Conservation (phyloP, 1,284 basidiomycete genomes). For the Ganoderma lingzhi region DNA sequence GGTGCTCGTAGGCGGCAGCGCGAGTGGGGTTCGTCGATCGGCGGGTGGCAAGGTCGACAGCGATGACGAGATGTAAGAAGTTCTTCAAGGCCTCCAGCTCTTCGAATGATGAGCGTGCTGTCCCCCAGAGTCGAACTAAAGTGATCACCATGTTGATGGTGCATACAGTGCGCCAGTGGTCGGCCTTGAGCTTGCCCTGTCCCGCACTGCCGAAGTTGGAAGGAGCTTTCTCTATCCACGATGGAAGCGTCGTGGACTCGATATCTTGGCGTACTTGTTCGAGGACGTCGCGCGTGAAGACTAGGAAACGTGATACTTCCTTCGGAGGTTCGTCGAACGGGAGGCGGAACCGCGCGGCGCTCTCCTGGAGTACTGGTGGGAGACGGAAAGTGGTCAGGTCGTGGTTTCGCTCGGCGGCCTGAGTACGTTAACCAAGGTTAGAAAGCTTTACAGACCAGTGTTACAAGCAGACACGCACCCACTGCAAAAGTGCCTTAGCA, state of each 20-base stretch:
- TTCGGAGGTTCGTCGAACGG: background rate
- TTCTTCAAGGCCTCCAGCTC: constrained; percentile 42
- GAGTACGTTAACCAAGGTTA: no score
- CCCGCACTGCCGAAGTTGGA: constrained; percentile 39
- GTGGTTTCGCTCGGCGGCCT: no score
- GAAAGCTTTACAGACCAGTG: no score
- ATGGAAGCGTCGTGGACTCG: constrained; percentile 36
- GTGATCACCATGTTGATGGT: constrained; percentile 44
- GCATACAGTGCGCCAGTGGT: constrained; percentile 45
- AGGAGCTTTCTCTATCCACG: constrained; percentile 42
- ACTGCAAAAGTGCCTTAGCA: no score
- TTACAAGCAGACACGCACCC: no score
- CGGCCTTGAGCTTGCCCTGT: constrained; percentile 47
- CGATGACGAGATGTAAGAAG: constrained; percentile 34
- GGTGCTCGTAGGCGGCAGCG: constrained; percentile 29
- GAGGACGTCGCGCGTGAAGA: background rate
- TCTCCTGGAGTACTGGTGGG: no score
- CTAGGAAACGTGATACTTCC: no score
- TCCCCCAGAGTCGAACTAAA: constrained; percentile 45
- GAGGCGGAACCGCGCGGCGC: background rate
- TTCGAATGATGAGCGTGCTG: background rate
- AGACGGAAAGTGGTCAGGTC: no score
- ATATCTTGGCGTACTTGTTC: constrained; percentile 40
- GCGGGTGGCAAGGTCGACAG: constrained; percentile 17
- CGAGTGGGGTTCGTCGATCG: constrained; percentile 13